Evolutionary conservation across 345 rosid species (phyloP), one percentile per base, ranked within the genome.

Genomic region (Gossypium sturtianum): DNA sequence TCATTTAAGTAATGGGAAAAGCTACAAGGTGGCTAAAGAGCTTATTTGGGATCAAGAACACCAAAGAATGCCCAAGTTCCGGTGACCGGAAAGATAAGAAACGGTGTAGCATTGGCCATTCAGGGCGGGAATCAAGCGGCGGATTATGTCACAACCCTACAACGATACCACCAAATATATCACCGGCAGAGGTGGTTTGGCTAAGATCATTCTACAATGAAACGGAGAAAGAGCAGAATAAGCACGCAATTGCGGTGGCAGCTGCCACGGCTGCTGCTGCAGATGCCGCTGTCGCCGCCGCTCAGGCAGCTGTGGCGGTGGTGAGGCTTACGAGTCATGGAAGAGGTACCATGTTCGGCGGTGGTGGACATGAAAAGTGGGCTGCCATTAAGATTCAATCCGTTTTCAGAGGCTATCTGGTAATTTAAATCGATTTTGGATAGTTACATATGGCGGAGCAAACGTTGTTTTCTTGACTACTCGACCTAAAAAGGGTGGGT

Each of bases 221-320:
- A 23, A 79, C 93, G 11, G 90, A 90, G 54, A 80, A 86, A 9
- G 95, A 89, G 65, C 95, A 90, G 85, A 90, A 48, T 79, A 89
- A 84, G 84, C 91, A 87, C 73, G 93, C 91, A 3, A 87, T 89
- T 52, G 85, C 89, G 0, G 91, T 89, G 54, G 97, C 91, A 10
- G 93, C 91, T 1, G 97, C 97, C 69, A 89, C 97, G 0, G 91
- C 94, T 0, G 89, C 90, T 0, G 97, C 93, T 0, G 97, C 97
- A 11, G 94, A 89, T 73, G 97, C 93, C 1, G 94, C 94, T 0
- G 88, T 84, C 23, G 92, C 86, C 0, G 94, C 97, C 0, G 94
- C 91, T 0, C 87, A 83, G 67, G 94, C 97, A 1, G 97, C 97
- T 0, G 85, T 79, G 8, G 88, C 78, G 0, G 93, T 91, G 25